Conservation (phyloP, 2,329 filamentous ascomycete genomes). For the Pseudodiploospora longispora region DNA sequence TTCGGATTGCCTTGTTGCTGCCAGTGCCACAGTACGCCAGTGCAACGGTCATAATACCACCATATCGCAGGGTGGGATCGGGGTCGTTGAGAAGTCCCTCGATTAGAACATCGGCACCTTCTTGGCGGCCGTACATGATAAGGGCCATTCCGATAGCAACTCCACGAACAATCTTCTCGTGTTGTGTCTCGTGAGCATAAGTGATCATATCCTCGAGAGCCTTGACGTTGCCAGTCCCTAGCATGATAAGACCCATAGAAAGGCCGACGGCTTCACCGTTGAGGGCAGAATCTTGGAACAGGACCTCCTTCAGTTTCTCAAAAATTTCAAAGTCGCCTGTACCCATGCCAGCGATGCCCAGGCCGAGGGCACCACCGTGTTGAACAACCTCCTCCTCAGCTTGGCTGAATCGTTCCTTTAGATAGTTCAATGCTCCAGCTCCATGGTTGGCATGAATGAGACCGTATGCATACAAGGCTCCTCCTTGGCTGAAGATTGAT, state of each 20-base stretch:
- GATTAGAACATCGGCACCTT: slow-evolving; percentile 89
- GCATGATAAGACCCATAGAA: slow-evolving; percentile 95
- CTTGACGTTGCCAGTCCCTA: slow-evolving; percentile 92
- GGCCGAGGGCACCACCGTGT: slow-evolving; percentile 87
- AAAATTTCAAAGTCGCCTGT: slow-evolving; percentile 87
- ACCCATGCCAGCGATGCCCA: slow-evolving; percentile 96
- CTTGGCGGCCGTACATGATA: slow-evolving; percentile 96
- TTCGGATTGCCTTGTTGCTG: slow-evolving; percentile 97
- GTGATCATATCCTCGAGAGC: slow-evolving; percentile 95
- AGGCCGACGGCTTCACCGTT: slow-evolving; percentile 96
- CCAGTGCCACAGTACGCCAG: slow-evolving; percentile 94
- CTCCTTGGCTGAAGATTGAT: slow-evolving; percentile 92
- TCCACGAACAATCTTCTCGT: slow-evolving; percentile 97
- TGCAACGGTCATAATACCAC: slow-evolving; percentile 97
- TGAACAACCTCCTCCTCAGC: slow-evolving; percentile 89
- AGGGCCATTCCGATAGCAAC: slow-evolving; percentile 93
- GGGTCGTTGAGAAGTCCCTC: slow-evolving; percentile 89
- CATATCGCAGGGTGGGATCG: slow-evolving; percentile 87
- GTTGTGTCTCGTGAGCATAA: slow-evolving; percentile 94
- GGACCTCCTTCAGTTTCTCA: slow-evolving; percentile 78
- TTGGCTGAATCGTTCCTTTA: slow-evolving; percentile 65
- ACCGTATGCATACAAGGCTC: slow-evolving; percentile 89
- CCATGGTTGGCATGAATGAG: slow-evolving; percentile 97
- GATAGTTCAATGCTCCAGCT: slow-evolving; percentile 75
- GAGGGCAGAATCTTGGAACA: slow-evolving; percentile 90